These are phyloP conservation scores for Lithospermum erythrorhizon DNA, from an alignment of 257 asterid species.

Conservation along the genomic window DNA sequence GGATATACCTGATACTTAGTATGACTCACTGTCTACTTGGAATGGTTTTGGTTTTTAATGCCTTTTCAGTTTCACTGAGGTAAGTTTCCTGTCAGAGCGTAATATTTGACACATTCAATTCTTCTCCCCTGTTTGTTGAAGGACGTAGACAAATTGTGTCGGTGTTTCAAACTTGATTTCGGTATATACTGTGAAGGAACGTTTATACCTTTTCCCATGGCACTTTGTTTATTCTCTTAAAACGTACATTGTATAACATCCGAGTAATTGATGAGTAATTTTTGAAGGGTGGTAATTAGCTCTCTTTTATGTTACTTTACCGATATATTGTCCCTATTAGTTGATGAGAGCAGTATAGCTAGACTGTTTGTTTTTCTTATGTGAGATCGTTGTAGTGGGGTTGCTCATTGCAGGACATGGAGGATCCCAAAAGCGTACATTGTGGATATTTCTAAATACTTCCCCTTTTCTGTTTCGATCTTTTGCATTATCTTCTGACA, in stretches of 20 bases:
- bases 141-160: too few relatives aligned
- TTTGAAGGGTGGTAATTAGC: background rate
- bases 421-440: background rate
- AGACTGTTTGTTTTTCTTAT: background rate
- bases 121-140: too few relatives aligned
- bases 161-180: too few relatives aligned
- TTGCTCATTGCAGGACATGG: background rate
- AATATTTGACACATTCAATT: background rate
- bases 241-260: background rate
- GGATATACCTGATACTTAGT: background rate
- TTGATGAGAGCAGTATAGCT: background rate
- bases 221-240: too few relatives aligned
- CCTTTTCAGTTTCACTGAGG: background rate
- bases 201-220: too few relatives aligned
- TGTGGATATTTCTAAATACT: slow-evolving; percentile 5
- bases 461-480: slow-evolving; percentile 13
- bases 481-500: slow-evolving; percentile 26
- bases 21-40: background rate
- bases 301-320: background rate
- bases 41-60: background rate
- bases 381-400: background rate
- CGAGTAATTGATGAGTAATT: background rate
- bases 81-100: background rate
- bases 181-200: too few relatives aligned
- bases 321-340: background rate